phyloP scores from a whole-genome alignment of 139 green algal genomes.

The Chlorella vulgaris region DNA sequence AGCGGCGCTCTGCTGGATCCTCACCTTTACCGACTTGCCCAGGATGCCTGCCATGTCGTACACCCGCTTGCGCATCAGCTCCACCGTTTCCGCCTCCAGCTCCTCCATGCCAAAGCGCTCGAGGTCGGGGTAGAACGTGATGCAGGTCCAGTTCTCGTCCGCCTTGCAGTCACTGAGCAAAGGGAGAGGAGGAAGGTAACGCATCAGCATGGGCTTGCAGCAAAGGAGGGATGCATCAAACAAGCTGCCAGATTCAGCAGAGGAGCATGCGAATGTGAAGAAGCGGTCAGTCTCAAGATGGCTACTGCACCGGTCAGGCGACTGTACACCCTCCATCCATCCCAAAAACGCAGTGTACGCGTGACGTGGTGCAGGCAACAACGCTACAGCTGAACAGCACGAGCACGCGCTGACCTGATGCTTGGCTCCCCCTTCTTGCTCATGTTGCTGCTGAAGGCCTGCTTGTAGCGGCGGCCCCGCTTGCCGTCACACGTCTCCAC shows the following conservation, averaged over 20 bases:
- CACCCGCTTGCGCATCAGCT: constrained; percentile 95
- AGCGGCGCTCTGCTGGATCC: not conserved
- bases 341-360: no score
- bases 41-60: constrained; percentile 96
- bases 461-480: constrained; percentile 84
- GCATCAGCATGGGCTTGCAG: no score
- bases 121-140: constrained; percentile 97
- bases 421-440: constrained; percentile 69
- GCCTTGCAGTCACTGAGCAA: constrained; percentile 69
- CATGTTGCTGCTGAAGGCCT: constrained; percentile 90
- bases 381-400: no score
- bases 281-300: no score
- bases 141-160: constrained; percentile 96
- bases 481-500: constrained; percentile 96
- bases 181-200: no score
- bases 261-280: no score
- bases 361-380: no score
- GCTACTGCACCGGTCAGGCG: no score
- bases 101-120: constrained; percentile 88
- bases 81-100: constrained; percentile 66
- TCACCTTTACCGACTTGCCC: constrained; percentile 90
- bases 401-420: constrained; percentile 63
- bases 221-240: not conserved
- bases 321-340: no score
- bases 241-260: no score